Conservation (phyloP, 345 rosid genomes). For the Rhodomyrtus tomentosa region DNA sequence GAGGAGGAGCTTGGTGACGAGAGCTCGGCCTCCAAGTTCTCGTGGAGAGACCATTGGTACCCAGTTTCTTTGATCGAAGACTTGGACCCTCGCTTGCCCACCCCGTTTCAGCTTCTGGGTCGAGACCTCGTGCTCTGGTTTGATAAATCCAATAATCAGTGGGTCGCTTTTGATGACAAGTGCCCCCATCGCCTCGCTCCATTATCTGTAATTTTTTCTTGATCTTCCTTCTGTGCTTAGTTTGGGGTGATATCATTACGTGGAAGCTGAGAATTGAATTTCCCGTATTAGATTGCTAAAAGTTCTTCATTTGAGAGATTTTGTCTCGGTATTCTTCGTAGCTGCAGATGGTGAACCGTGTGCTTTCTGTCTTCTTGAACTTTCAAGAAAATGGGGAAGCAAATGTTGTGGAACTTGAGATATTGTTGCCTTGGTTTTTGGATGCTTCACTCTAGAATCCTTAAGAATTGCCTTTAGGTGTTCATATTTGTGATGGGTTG, state of each 20-base stretch:
- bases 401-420: neutral
- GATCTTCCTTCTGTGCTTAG: neutral
- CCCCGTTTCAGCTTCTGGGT: conserved; percentile 92
- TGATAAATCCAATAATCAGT: conserved; percentile 42
- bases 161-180: conserved; percentile 91
- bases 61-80: conserved; percentile 86
- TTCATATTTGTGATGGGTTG: neutral
- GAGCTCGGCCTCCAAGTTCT: conserved; percentile 45
- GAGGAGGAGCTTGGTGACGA: conserved; percentile 44
- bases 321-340: neutral
- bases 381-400: neutral
- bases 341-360: neutral
- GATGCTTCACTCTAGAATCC: neutral
- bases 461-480: neutral
- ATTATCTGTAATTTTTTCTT: conserved; percentile 49
- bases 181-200: conserved; percentile 98
- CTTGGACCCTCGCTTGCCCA: conserved; percentile 64
- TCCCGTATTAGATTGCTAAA: neutral
- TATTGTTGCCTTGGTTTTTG: neutral
- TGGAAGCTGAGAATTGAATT: neutral
- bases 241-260: neutral
- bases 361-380: neutral
- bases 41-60: conserved; percentile 98
- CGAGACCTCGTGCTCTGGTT: conserved; percentile 92
- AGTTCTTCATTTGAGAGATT: neutral